Evolutionary conservation across 768 basidiomycete genomes (phyloP).

Genomic region (Russula sp.): DNA sequence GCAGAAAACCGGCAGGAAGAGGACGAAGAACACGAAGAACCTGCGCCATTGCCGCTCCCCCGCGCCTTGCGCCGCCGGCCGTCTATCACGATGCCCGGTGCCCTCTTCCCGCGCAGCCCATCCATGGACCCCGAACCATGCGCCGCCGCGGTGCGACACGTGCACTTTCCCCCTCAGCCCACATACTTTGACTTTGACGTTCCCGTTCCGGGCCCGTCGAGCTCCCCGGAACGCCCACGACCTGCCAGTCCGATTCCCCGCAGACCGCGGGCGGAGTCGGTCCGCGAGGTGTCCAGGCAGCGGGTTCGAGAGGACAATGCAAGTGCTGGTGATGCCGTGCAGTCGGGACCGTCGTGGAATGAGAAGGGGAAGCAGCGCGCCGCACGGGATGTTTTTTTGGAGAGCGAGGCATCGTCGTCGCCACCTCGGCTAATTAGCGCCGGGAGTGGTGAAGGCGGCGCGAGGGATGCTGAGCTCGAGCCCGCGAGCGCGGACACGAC

Average conservation of each 20-base stretch:
- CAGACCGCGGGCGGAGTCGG: not conserved
- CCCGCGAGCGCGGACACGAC: slow-evolving; percentile 33
- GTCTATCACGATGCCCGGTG: slow-evolving; percentile 68
- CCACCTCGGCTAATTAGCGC: not conserved
- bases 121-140: slow-evolving; percentile 43
- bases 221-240: not conserved
- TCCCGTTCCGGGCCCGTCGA: slow-evolving; percentile 13
- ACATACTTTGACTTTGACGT: slow-evolving; percentile 12
- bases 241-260: not conserved
- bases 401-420: not conserved
- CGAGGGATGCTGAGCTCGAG: not conserved
- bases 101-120: slow-evolving; percentile 65
- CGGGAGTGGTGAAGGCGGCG: not conserved
- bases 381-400: not conserved
- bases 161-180: slow-evolving; percentile 32
- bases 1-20: slow-evolving; percentile 21
- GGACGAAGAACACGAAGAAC: slow-evolving; percentile 12
- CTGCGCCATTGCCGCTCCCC: slow-evolving; percentile 28
- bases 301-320: not conserved
- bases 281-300: not conserved
- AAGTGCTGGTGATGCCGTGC: not conserved
- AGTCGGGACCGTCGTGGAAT: slow-evolving; percentile 11
- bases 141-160: slow-evolving; percentile 28
- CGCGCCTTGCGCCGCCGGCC: slow-evolving; percentile 33
- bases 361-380: slow-evolving; percentile 29